Base-by-base conservation (phyloP, 306 rosid species). In the Cicer chorassanicum region DNA sequence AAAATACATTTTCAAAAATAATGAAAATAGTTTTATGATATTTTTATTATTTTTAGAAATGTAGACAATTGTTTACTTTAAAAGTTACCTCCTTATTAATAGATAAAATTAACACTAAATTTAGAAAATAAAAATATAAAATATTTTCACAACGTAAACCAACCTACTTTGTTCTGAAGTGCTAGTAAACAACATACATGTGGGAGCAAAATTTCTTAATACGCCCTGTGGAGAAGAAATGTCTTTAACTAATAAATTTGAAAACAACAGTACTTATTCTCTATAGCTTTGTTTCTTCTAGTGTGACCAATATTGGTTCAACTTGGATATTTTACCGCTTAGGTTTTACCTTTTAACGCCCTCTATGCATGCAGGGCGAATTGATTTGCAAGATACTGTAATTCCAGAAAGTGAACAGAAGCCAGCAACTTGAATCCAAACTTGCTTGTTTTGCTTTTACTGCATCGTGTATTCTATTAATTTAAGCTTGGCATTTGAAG, bases 381-480 rank as follows among this genome's bases (percentile, higher is more conserved):
- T 94, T 70, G 92, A 94, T 77, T 86, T 94, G 90, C 90, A 90
- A 86, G 96, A 90, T 65, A 83, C 81, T 16, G 82, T 73, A 78
- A 88, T 92, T 78, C 42, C 96, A 39, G 98, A 92, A 84, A 81
- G 49, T 55, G 96, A 92, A 72, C 96, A 77, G 79, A 94, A 90
- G 87, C 83, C 81, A 79, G 84, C 88, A 63, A 67, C 29, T 44
- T 88, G 79, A 91, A 57, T 65, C 43, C 36, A 50, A 64, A 81
- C 71, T 68, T 55, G 18, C 51, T 49, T 54, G 76, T 62, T 81
- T 69, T 60, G 55, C 73, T 72, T 50, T 67, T 78, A 56, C 13
- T 68, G 73, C 78, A 69, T 40, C 66, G 46, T 76, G 74, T 75
- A 78, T 75, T 76, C 51, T 83, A 73, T 72, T 83, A 69, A 70